Percentiles rank a stretch among this genome's conserved stretches.
Evolutionary conservation across 495 filamentous ascomycete species (phyloP).

Genomic region (Parmelia sp.): DNA sequence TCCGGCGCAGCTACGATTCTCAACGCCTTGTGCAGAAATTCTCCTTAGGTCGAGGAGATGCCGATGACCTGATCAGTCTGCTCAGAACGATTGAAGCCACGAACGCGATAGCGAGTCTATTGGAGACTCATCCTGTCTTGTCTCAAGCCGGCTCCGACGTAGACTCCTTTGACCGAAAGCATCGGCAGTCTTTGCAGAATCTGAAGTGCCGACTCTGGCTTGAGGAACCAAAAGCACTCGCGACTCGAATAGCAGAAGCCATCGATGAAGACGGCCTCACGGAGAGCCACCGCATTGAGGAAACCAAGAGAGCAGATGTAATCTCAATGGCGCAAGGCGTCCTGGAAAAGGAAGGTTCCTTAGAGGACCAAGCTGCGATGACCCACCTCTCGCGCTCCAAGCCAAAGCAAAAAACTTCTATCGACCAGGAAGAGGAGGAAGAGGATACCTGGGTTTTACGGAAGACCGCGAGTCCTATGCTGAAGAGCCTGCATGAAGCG

Average conservation of each 20-base stretch:
- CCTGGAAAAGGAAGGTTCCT: constrained; percentile 50
- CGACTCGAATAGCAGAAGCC: constrained; percentile 60
- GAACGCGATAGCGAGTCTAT: constrained; percentile 52
- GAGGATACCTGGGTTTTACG: constrained; percentile 83
- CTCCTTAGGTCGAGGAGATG: constrained; percentile 79
- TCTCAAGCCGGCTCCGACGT: constrained; percentile 28
- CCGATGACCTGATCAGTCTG: constrained; percentile 84
- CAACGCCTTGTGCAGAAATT: constrained; percentile 91
- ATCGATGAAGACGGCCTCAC: constrained; percentile 92
- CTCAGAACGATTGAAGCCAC: constrained; percentile 77
- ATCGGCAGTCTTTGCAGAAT: constrained; percentile 38
- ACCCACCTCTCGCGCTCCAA: constrained; percentile 41
- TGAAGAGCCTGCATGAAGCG: constrained; percentile 60
- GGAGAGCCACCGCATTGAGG: constrained; percentile 68
- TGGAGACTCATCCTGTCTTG: constrained; percentile 27
- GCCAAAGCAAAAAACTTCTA: constrained; percentile 27
- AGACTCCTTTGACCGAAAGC: constrained; percentile 29
- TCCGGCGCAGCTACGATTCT: constrained; percentile 75
- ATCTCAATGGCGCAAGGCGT: constrained; percentile 63
- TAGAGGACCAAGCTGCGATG: constrained; percentile 41
- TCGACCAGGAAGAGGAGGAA: constrained; percentile 33
- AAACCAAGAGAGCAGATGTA: constrained; percentile 60
- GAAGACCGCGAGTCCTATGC: constrained; percentile 54
- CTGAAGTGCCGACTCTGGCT: constrained; percentile 61
- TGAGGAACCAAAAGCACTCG: constrained; percentile 60